Conservation (phyloP, 768 basidiomycete species). For the Obba rivulosa region DNA sequence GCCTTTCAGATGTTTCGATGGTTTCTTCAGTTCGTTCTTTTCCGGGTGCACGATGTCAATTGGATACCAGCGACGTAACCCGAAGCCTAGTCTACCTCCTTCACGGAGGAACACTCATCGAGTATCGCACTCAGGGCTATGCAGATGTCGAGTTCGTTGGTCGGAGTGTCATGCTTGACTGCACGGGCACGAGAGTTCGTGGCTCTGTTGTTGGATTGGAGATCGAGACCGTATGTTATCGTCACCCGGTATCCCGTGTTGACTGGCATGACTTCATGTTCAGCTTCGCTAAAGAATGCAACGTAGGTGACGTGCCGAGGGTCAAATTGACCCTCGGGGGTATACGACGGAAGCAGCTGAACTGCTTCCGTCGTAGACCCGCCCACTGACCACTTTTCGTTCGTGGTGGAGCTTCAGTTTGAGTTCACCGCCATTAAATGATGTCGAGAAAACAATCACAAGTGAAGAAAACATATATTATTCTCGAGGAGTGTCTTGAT, state of each 20-base stretch:
- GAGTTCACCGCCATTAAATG: conserved; percentile 40
- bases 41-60: background rate
- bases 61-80: conserved; percentile 27
- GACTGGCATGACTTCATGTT: conserved; percentile 40
- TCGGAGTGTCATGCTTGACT: no score
- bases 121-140: conserved; percentile 23
- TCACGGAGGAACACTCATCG: conserved; percentile 22
- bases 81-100: conserved; percentile 39
- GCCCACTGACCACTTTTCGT: no score
- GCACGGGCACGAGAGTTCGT: no score
- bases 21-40: no score
- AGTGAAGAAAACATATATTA: conserved; percentile 38
- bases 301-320: conserved; percentile 23
- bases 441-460: conserved; percentile 40
- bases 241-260: conserved; percentile 37
- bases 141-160: conserved; percentile 6
- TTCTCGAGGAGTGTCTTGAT: conserved; percentile 22
- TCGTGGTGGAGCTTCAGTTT: conserved; percentile 28
- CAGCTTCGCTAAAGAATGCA: conserved; percentile 40
- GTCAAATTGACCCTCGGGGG: no score
- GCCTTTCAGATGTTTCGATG: background rate
- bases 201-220: no score
- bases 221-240: conserved; percentile 37
- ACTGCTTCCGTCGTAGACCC: no score
- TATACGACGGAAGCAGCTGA: no score